Evolutionary conservation across 1,284 basidiomycete species (phyloP).

Genomic region (Puccinia horiana): DNA sequence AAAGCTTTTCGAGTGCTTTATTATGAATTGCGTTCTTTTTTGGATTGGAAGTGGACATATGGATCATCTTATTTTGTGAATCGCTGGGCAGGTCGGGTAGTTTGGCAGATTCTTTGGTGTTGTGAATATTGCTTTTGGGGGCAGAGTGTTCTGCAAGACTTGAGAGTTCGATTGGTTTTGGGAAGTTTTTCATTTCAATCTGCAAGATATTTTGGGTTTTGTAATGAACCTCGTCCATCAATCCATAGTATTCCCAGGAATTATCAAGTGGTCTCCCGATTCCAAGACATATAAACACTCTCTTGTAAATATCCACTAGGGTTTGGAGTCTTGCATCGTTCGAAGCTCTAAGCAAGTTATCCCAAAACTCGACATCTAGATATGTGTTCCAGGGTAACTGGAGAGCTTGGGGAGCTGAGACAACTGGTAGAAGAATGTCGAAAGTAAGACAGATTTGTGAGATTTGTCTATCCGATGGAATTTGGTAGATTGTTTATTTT

Average conservation of each 20-base stretch:
- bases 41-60: too few relatives aligned
- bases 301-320: neutral
- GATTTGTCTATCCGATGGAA: neutral
- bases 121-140: too few relatives aligned
- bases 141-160: too few relatives aligned
- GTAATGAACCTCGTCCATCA: neutral
- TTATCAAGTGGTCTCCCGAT: neutral
- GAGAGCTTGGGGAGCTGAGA: neutral
- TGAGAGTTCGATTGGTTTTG: neutral
- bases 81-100: too few relatives aligned
- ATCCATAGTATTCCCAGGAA: slow-evolving; percentile 2
- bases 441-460: neutral
- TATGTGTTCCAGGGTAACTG: neutral
- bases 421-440: neutral
- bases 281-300: neutral
- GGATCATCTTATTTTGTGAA: too few relatives aligned
- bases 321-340: neutral
- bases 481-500: neutral
- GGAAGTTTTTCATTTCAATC: neutral
- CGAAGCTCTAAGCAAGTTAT: neutral
- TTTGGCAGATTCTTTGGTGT: too few relatives aligned
- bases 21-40: too few relatives aligned
- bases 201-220: neutral
- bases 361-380: neutral
- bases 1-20: too few relatives aligned